Evolutionary conservation across 805 yeast genomes (phyloP).

Genomic region (Tetrapisispora pingtungensis): DNA sequence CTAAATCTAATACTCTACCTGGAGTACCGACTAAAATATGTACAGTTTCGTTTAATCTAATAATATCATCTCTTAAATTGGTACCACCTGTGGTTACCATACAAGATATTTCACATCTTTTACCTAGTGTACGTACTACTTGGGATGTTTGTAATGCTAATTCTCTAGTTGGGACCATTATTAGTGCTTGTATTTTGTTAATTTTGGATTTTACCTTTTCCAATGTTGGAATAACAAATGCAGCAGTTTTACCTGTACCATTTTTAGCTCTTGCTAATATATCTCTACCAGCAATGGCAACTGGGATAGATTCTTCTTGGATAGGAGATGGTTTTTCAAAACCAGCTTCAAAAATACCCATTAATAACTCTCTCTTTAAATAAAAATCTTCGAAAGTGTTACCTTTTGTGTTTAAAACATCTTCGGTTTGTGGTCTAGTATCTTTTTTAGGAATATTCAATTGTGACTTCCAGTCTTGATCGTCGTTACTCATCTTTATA

Average conservation of each 20-base stretch:
- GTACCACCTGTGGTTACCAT: conserved; percentile 99
- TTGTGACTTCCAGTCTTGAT: conserved; percentile 57
- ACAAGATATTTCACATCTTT: conserved; percentile 82
- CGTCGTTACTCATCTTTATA: background rate
- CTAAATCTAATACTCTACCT: conserved; percentile 92
- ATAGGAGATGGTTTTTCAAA: conserved; percentile 97
- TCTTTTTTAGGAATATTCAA: conserved; percentile 76
- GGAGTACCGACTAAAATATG: conserved; percentile 96
- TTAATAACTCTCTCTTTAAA: conserved; percentile 82
- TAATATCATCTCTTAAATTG: conserved; percentile 81
- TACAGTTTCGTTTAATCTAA: conserved; percentile 86
- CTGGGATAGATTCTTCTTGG: conserved; percentile 95
- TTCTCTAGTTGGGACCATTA: conserved; percentile 95
- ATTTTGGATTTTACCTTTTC: conserved; percentile 80
- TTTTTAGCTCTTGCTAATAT: conserved; percentile 95
- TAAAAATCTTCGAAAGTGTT: conserved; percentile 85
- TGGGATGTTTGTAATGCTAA: conserved; percentile 95
- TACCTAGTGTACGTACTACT: conserved; percentile 91
- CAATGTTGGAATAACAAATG: conserved; percentile 87
- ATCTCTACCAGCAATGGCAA: conserved; percentile 91
- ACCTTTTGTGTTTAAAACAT: conserved; percentile 86
- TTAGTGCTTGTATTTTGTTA: conserved; percentile 80
- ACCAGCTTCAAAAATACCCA: conserved; percentile 99
- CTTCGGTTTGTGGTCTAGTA: conserved; percentile 93
- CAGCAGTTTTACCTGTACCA: conserved; percentile 98